A percentile compares a stretch with the other conserved stretches of the same genome.
phyloP scores from a whole-genome alignment of 164 flowering plant genomes.

The Tetracentron sinense region DNA sequence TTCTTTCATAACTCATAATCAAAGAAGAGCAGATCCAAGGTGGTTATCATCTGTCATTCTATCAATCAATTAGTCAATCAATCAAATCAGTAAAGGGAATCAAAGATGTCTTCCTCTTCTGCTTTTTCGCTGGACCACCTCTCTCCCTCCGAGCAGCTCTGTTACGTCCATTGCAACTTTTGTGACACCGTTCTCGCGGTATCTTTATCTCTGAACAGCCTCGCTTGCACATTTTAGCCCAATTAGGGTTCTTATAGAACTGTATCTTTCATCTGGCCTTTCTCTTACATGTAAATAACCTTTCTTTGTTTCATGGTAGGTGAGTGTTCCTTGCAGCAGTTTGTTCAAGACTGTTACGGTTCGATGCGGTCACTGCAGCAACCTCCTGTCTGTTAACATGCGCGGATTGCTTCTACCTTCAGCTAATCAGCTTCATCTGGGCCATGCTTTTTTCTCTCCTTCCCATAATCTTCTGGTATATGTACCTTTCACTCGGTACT shows the following conservation, averaged over 20 bases:
- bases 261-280: constrained; percentile 3
- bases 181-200: constrained; percentile 95
- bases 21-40: constrained; percentile 29
- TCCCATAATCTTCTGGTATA: constrained; percentile 55
- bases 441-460: constrained; percentile 61
- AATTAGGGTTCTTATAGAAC: neutral
- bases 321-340: constrained; percentile 86
- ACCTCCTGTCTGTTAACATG: constrained; percentile 89
- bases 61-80: constrained; percentile 30
- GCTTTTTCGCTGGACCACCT: constrained; percentile 73
- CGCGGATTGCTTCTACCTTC: constrained; percentile 70
- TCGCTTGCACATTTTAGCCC: neutral
- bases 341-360: constrained; percentile 93
- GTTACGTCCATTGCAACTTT: constrained; percentile 89
- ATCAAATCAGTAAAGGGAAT: constrained; percentile 9
- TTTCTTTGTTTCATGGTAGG: constrained; percentile 34
- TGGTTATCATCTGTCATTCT: constrained; percentile 23
- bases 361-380: constrained; percentile 97
- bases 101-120: constrained; percentile 63
- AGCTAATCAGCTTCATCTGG: constrained; percentile 54
- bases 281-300: neutral
- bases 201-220: constrained; percentile 15
- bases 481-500: neutral
- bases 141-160: constrained; percentile 84
- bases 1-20: constrained; percentile 12